Conservation (phyloP, 164 flowering plant species). For the Umbilicus rupestris region DNA sequence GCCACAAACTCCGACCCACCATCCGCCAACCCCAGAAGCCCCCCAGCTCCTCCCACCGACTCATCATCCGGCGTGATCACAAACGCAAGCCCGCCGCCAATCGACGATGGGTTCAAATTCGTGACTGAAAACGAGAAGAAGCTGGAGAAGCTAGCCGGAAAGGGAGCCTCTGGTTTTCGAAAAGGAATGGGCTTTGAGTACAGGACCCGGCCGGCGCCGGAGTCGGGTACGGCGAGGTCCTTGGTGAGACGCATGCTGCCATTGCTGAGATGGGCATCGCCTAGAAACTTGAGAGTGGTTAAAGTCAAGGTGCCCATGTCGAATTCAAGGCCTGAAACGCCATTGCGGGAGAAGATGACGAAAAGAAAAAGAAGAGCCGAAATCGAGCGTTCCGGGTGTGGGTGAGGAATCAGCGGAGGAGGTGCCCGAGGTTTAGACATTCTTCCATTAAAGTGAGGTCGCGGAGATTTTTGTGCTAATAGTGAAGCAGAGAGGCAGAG, state of each 20-base stretch:
- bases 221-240: conserved; percentile 9
- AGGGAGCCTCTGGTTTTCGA: neutral
- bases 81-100: conserved; percentile 11
- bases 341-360: neutral
- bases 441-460: neutral
- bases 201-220: conserved; percentile 5
- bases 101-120: conserved; percentile 9
- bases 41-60: conserved; percentile 5
- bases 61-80: conserved; percentile 6
- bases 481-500: neutral
- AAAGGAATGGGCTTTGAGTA: conserved; percentile 5
- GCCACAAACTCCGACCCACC: conserved; percentile 6
- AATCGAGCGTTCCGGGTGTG: too few species aligned
- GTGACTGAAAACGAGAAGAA: conserved; percentile 11
- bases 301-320: conserved; percentile 5
- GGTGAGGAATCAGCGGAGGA: neutral
- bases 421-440: neutral
- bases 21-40: neutral
- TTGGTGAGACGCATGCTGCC: neutral
- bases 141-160: conserved; percentile 5
- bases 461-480: neutral
- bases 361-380: neutral
- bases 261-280: conserved; percentile 10
- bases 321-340: neutral
- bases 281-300: conserved; percentile 5